Evolutionary conservation across 2,329 filamentous ascomycete genomes (phyloP).

Genomic region (Tolypocladium capitatum): DNA sequence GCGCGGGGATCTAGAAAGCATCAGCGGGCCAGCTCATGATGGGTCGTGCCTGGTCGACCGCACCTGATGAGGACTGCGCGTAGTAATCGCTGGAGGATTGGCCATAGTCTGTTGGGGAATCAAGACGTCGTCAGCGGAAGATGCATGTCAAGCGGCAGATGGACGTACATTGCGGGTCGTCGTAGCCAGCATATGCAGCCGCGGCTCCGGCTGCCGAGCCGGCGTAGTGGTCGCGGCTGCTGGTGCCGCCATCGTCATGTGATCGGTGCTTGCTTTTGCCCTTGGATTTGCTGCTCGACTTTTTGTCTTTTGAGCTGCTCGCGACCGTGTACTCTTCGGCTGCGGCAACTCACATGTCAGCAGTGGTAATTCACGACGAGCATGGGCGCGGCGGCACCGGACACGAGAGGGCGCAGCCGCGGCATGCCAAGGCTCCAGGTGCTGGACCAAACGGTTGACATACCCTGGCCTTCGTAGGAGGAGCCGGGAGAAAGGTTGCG

Average conservation of each 20-base stretch:
- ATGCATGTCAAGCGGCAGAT: not conserved
- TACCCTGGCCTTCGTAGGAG: constrained; percentile 3
- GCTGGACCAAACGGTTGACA: not conserved
- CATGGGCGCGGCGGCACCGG: not conserved
- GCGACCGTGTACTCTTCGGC: constrained; percentile 3
- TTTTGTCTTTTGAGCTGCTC: constrained; percentile 2
- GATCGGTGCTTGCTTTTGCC: constrained; percentile 5
- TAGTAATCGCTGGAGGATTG: constrained; percentile 1
- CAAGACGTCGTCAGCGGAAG: not conserved
- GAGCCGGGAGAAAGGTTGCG: constrained; percentile 4
- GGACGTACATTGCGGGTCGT: constrained; percentile 1
- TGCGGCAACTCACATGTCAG: not conserved
- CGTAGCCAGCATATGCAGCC: not conserved
- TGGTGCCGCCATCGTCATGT: not conserved
- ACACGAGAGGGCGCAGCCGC: not conserved
- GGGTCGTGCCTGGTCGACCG: not conserved
- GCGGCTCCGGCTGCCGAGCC: not conserved
- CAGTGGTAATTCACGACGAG: not conserved
- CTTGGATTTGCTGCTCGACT: constrained; percentile 3
- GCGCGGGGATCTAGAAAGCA: not conserved
- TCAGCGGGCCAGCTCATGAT: not conserved
- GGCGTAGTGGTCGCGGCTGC: not conserved
- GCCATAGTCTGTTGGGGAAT: not conserved
- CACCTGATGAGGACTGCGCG: constrained; percentile 1
- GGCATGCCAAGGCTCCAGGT: not conserved